These are phyloP conservation scores for Solanum aculeatissimum DNA, from an alignment of 305 asterid species.

Conservation along the genomic window DNA sequence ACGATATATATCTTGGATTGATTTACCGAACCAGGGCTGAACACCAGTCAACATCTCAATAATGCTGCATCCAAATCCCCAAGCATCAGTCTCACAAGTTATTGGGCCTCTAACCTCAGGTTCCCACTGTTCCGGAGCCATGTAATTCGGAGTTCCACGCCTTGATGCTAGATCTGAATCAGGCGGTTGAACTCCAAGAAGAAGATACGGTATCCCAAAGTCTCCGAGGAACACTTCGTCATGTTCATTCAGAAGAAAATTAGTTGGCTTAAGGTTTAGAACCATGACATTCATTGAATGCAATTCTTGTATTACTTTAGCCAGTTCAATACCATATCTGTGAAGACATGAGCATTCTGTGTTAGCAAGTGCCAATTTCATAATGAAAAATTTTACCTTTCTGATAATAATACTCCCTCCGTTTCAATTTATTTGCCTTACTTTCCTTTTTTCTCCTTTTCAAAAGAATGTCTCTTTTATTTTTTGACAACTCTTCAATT, in stretches of 20 bases:
- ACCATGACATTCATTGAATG: conserved; percentile 36
- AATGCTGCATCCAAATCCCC: conserved; percentile 63
- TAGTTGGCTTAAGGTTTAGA: conserved; percentile 53
- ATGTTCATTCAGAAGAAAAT: conserved; percentile 40
- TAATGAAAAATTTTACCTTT: neutral
- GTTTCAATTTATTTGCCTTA: neutral
- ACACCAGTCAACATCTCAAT: conserved; percentile 54
- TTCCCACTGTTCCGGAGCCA: conserved; percentile 76
- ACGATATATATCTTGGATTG: conserved; percentile 29
- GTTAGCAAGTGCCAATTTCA: neutral
- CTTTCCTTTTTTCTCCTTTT: neutral
- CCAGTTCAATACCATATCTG: conserved; percentile 46
- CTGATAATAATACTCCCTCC: neutral
- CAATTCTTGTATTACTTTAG: conserved; percentile 38
- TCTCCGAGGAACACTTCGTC: conserved; percentile 43
- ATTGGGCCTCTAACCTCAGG: conserved; percentile 59
- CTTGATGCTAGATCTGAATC: conserved; percentile 26
- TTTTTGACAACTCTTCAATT: neutral
- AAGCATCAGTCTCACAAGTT: conserved; percentile 50
- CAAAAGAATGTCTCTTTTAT: neutral
- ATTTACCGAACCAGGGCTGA: conserved; percentile 46
- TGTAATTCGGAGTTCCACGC: conserved; percentile 57
- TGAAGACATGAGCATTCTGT: neutral
- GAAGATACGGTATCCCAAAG: conserved; percentile 44
- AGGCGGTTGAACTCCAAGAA: conserved; percentile 30